Evolutionary conservation across 1,284 basidiomycete species (phyloP), one percentile per base, ranked within the genome.

Genomic region (Hymenochaete sp.): DNA sequence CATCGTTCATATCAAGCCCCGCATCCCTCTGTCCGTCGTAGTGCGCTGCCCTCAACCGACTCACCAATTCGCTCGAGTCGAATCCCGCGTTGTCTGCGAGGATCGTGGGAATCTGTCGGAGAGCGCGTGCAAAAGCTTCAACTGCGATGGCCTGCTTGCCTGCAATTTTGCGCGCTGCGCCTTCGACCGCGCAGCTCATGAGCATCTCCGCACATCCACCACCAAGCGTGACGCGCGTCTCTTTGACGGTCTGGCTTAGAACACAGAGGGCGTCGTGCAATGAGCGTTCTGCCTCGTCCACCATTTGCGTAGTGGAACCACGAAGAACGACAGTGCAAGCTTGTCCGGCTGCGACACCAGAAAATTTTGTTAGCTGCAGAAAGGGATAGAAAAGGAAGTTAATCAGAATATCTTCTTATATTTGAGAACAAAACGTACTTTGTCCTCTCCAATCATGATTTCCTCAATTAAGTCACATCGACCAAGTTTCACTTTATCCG

Each of bases 371-470:
- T 52, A 98, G 73, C 91, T 97, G 59, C 1, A 45, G 47, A 43
- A 32, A 27, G 32, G 14, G 32, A 35, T n/a, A 35, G 47, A 43
- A 32, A 27, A 19, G 14, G 32, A 35, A 8, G 21, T 35, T 35
- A 6, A n/a, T 35, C 14, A 9, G 9, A 35, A 35, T 35, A 16
- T n/a, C 13, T 16, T 24, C 38, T 26, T 9, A 13, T 16, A 28
- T 4, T 26, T 13, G 19, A 24, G 11, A 11, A 38, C 37, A 4
- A 9, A 3, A 58, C 71, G 28, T 52, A 91, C 93, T 78, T 93
- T 93, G 67, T 98, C 95, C 68, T 99, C 96, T 31, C 96, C 96
- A 56, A 99, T 98, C 77, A 98, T 98, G 55, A 98, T 85, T 70
- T 99, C 96, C 67, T 98, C 93, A 52, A 99, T 98, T 50, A 90